Base-by-base conservation (phyloP, 23 red algal species). In the Gracilariopsis chorda region DNA sequence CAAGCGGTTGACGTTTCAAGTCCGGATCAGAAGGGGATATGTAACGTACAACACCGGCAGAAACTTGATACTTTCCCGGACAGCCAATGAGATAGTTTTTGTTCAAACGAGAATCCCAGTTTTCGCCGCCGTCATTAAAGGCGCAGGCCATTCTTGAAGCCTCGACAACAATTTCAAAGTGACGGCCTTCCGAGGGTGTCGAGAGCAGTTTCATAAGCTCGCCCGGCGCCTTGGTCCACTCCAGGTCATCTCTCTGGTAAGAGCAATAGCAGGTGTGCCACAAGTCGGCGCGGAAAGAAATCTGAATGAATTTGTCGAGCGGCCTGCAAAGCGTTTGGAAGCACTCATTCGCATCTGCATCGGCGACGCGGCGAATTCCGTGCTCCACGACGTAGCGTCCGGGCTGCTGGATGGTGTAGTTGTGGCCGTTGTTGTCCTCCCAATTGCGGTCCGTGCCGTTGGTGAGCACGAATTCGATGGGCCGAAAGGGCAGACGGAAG, bases 321-420 rank as follows among this genome's bases (percentile, higher is more conserved):
- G 79, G 35, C 2, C 69, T 64, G 34, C 23, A 32, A 3, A 79
- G 63, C 19, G 80, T 79, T 53, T 79, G 71, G 41, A 53, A 43
- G 70, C 79, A 84, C 52, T 77, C 91, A 20, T 37, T n/a, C 16
- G 44, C 81, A 36, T 92, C 78, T 25, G 80, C 91, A 24, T 94
- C 91, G 30, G 53, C 91, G 10, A 94, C 91, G 52, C 91, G 91
- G 41, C 80, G 80, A 67, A 94, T 84, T 0, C 91, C 91, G 52
- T 94, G 80, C 34, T 94, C 91, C 14, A 86, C 81, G 23, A 94
- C 79, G 73, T 94, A 94, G 39, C 79, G 79, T 33, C 91, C 91
- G 52, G 79, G 63, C 0, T 48, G 32, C 10, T 71, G 53, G 34
- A 79, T 62, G 39, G 51, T 36, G 45, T 82, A 91, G 65, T 86